These are phyloP conservation scores for Suillus decipiens DNA, from an alignment of 768 basidiomycete genomes.

Conservation along the genomic window DNA sequence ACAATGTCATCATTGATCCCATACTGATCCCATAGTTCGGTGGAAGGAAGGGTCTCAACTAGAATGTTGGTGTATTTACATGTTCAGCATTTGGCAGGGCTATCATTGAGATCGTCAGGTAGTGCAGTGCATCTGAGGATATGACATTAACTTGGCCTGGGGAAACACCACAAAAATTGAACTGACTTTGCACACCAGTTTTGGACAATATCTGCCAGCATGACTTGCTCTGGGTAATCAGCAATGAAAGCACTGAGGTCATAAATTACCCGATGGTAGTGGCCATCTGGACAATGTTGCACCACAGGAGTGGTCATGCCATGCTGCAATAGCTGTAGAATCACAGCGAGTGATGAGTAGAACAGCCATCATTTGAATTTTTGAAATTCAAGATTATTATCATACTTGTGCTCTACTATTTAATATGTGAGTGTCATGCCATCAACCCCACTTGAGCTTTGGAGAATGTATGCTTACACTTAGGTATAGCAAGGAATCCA, in stretches of 20 bases:
- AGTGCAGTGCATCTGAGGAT: conserved; percentile 16
- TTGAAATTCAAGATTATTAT: conserved; percentile 12
- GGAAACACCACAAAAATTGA: neutral
- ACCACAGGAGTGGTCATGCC: conserved; percentile 33
- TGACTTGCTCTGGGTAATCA: conserved; percentile 42
- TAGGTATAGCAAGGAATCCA: conserved; percentile 32
- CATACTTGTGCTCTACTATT: conserved; percentile 15
- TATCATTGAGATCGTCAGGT: conserved; percentile 22
- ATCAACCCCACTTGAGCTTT: no score
- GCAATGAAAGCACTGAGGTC: conserved; percentile 40
- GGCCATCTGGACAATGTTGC: conserved; percentile 31
- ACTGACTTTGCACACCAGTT: conserved; percentile 39
- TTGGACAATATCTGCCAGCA: conserved; percentile 35
- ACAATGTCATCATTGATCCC: conserved; percentile 35
- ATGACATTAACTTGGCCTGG: conserved; percentile 12
- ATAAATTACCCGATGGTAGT: conserved; percentile 32
- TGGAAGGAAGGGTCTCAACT: conserved; percentile 19
- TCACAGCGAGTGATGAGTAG: conserved; percentile 25
- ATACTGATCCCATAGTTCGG: conserved; percentile 34
- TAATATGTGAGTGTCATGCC: neutral
- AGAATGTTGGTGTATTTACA: conserved; percentile 24
- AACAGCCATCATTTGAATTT: conserved; percentile 28
- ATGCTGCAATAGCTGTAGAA: conserved; percentile 24
- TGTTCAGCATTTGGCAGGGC: conserved; percentile 2
- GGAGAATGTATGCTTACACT: conserved; percentile 21